phyloP scores from a whole-genome alignment of 2,329 filamentous ascomycete genomes.

The Fusarium subtropicale region DNA sequence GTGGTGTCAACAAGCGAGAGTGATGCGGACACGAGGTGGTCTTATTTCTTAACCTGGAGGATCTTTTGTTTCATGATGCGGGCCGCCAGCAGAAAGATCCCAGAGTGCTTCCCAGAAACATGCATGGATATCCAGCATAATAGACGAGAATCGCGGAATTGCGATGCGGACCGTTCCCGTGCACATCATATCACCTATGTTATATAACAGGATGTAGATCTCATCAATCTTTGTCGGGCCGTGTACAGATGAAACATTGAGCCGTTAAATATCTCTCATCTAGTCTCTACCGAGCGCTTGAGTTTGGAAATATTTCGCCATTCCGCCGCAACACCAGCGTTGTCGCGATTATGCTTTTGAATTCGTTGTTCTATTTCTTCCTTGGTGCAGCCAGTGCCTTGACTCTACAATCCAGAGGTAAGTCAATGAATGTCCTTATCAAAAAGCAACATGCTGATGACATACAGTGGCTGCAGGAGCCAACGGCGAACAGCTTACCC shows the following conservation, averaged over 20 bases:
- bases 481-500: background rate
- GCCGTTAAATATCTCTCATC: accelerated
- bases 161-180: background rate
- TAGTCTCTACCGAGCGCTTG: background rate
- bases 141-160: background rate
- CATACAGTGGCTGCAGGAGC: background rate
- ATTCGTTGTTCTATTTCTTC: background rate
- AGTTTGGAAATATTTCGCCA: background rate
- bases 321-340: too few relatives aligned
- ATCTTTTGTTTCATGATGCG: constrained; percentile 1
- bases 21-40: background rate
- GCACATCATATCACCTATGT: background rate
- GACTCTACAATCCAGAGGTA: constrained; percentile 24
- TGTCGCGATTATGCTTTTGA: background rate
- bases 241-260: too few relatives aligned
- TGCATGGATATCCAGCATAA: background rate
- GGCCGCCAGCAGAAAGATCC: background rate
- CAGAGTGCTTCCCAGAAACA: background rate
- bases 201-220: background rate
- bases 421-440: accelerated
- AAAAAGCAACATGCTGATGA: background rate
- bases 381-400: constrained; percentile 3
- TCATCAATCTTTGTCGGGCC: too few relatives aligned
- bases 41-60: background rate
- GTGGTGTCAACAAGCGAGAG: background rate